phyloP scores from a whole-genome alignment of 2,329 filamentous ascomycete species.

The Microdochium bolleyi region DNA sequence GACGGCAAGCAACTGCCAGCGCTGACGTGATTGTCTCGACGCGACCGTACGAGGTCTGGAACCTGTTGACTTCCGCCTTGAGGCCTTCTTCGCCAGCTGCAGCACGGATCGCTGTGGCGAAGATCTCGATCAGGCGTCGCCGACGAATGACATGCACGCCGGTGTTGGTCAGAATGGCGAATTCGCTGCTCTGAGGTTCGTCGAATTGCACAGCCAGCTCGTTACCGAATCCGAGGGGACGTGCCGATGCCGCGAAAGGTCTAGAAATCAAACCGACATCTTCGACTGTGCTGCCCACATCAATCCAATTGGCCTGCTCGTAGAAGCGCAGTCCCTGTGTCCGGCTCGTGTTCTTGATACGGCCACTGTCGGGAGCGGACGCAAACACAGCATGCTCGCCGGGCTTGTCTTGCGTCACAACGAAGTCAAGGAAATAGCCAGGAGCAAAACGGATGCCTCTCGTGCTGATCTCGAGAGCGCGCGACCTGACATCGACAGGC shows the following conservation, averaged over 20 bases:
- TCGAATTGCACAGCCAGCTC: constrained; percentile 97
- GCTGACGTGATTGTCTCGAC: constrained; percentile 86
- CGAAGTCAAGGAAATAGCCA: constrained; percentile 85
- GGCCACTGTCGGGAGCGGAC: constrained; percentile 78
- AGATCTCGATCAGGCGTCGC: constrained; percentile 81
- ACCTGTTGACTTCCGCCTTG: constrained; percentile 73
- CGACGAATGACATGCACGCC: constrained; percentile 83
- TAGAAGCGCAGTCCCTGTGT: constrained; percentile 53
- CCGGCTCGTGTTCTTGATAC: constrained; percentile 57
- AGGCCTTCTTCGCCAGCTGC: constrained; percentile 71
- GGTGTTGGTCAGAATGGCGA: constrained; percentile 85
- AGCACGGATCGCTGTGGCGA: constrained; percentile 71
- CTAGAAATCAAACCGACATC: constrained; percentile 71
- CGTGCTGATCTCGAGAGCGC: constrained; percentile 38
- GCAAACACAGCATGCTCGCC: constrained; percentile 68
- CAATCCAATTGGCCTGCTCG: constrained; percentile 75
- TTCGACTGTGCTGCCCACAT: constrained; percentile 64
- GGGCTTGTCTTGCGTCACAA: constrained; percentile 51
- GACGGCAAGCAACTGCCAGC: constrained; percentile 88
- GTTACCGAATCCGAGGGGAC: constrained; percentile 80
- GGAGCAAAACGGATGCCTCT: constrained; percentile 63
- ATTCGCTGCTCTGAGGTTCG: constrained; percentile 61
- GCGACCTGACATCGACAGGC: constrained; percentile 37
- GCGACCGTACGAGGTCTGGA: constrained; percentile 79
- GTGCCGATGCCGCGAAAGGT: constrained; percentile 60